Evolutionary conservation across 768 basidiomycete genomes (phyloP).

Genomic region (Fistulinella prunicolor): DNA sequence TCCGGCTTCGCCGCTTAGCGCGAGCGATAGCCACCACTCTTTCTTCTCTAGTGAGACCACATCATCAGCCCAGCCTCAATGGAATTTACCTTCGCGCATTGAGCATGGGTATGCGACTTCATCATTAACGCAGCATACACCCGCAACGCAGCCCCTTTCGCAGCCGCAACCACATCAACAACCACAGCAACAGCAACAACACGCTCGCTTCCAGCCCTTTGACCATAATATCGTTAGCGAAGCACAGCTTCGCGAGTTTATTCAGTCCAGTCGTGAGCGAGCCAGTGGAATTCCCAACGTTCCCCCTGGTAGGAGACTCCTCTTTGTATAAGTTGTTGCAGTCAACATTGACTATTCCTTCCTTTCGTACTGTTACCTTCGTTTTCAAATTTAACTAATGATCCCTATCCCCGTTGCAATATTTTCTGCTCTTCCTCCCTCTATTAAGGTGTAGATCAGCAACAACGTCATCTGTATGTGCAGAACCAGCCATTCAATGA

Average conservation of each 20-base stretch:
- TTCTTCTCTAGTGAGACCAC: conserved; percentile 43
- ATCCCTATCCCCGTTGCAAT: conserved; percentile 2
- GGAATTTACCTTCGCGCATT: conserved; percentile 42
- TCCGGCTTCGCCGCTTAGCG: conserved; percentile 52
- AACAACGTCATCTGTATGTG: conserved; percentile 33
- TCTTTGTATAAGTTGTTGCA: conserved; percentile 36
- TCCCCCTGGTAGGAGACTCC: conserved; percentile 49
- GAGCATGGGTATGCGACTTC: conserved; percentile 46
- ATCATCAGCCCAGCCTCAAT: conserved; percentile 40
- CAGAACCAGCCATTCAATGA: conserved; percentile 58
- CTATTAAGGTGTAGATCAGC: conserved; percentile 34
- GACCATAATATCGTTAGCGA: conserved; percentile 58
- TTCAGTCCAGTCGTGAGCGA: conserved; percentile 65
- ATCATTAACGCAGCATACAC: conserved; percentile 47
- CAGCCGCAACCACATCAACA: conserved; percentile 34
- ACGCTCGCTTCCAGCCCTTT: conserved; percentile 54
- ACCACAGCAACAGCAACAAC: conserved; percentile 32
- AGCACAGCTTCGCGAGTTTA: conserved; percentile 73
- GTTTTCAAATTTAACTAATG: conserved; percentile 24
- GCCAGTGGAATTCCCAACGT: conserved; percentile 34
- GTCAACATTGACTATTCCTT: conserved; percentile 34
- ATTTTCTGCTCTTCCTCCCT: conserved; percentile 11
- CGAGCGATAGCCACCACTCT: conserved; percentile 47
- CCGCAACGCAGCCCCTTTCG: conserved; percentile 34
- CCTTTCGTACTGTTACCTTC: conserved; percentile 26